Conservation (phyloP, 495 filamentous ascomycete species). For the Xylaria sp. region DNA sequence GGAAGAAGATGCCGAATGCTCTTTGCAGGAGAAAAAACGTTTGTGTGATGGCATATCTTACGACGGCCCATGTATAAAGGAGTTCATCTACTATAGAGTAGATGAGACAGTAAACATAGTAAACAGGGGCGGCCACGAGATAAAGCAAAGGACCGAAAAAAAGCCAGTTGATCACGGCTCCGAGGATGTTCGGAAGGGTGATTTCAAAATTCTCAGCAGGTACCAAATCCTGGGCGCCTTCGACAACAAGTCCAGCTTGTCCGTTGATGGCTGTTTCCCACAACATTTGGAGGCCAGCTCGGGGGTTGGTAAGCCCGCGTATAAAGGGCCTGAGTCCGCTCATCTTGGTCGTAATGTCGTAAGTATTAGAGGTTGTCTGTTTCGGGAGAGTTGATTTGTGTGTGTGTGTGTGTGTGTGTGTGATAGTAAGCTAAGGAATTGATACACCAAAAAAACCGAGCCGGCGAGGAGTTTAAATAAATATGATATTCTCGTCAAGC, state of each 20-base stretch:
- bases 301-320: neutral
- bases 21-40: neutral
- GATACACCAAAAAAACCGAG: neutral
- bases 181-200: neutral
- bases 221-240: neutral
- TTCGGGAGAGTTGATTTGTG: neutral
- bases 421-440: neutral
- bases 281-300: neutral
- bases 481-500: neutral
- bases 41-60: neutral
- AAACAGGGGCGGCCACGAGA: neutral
- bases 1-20: neutral
- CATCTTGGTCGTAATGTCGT: neutral
- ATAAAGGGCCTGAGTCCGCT: neutral
- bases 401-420: too few relatives aligned
- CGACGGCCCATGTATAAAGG: too few relatives aligned
- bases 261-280: neutral
- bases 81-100: neutral
- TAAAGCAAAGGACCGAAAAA: neutral
- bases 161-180: neutral
- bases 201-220: too few relatives aligned
- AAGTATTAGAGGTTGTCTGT: neutral
- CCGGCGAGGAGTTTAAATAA: neutral
- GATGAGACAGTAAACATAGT: neutral
- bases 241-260: neutral